phyloP scores from a whole-genome alignment of 129 eudicot genomes.

The Helianthus annuus region HanXRQr2.0-SUNRISE NC_035446.2:172986847-172987346 shows the following conservation, averaged over 20 bases:
- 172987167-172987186: neutral
- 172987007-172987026: neutral
- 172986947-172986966: conserved; percentile 98
- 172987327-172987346: neutral
- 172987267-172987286: neutral
- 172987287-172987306: neutral
- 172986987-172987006: neutral
- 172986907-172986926: conserved; percentile 83
- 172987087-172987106: neutral
- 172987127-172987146: neutral
- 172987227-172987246: neutral
- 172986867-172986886: too few relatives aligned
- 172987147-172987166: neutral
- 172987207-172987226: neutral
- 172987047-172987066: neutral
- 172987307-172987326: neutral
- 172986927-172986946: conserved; percentile 97
- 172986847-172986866: neutral
- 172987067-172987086: neutral
- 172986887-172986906: neutral
- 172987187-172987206: neutral
- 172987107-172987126: neutral
- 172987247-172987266: neutral
- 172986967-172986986: conserved; percentile 21
- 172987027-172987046: neutral